A percentile compares a stretch with the other conserved stretches of the same genome.
Conservation (phyloP, 805 yeast species). For the Saccharomyces jurei region DNA sequence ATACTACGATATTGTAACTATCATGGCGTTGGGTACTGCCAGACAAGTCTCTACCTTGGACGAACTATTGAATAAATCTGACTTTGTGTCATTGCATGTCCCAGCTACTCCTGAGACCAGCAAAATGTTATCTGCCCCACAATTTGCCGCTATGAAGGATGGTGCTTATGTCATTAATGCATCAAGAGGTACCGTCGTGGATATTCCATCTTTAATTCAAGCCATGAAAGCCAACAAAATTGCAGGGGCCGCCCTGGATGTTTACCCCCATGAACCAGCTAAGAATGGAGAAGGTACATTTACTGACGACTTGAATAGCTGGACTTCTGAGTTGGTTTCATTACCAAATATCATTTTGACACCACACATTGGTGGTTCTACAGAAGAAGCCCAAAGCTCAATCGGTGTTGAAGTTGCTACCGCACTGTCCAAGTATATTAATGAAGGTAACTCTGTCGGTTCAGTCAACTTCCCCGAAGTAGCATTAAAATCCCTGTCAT, state of each 20-base stretch:
- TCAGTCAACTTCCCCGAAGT: conserved; percentile 99
- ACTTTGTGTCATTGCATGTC: conserved; percentile 88
- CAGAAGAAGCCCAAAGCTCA: conserved; percentile 97
- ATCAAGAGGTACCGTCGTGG: conserved; percentile 95
- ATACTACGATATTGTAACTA: conserved; percentile 84
- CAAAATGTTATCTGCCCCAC: conserved; percentile 81
- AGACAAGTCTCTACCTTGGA: conserved; percentile 81
- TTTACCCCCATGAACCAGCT: conserved; percentile 94
- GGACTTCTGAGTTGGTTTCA: conserved; percentile 75
- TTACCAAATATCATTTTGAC: conserved; percentile 86
- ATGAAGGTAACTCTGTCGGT: conserved; percentile 91
- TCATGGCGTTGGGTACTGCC: conserved; percentile 96
- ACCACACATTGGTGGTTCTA: conserved; percentile 98
- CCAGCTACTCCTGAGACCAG: conserved; percentile 92
- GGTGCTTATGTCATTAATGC: conserved; percentile 94
- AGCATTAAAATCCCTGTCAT: conserved; percentile 73
- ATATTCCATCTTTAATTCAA: conserved; percentile 84
- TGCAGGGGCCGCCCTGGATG: conserved; percentile 96
- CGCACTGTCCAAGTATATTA: conserved; percentile 81
- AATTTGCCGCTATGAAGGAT: conserved; percentile 91
- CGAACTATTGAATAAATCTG: conserved; percentile 72
- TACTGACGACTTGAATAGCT: conserved; percentile 61
- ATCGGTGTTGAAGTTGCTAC: conserved; percentile 93
- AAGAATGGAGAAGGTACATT: conserved; percentile 85
- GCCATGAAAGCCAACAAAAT: conserved; percentile 90